Conservation (phyloP, 2,329 filamentous ascomycete genomes). For the Fusarium sp. region DNA sequence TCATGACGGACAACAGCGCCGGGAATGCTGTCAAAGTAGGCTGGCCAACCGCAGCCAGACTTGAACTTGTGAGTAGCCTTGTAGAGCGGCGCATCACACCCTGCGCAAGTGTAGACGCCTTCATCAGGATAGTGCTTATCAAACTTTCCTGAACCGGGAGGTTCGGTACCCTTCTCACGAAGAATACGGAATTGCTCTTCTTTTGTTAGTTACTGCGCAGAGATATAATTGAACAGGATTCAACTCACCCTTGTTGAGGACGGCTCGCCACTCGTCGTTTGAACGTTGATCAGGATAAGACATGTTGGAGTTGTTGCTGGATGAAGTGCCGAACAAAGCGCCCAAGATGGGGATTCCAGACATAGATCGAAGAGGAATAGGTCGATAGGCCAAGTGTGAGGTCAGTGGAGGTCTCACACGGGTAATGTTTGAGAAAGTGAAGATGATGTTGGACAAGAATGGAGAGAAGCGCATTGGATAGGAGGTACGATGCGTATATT, state of each 20-base stretch:
- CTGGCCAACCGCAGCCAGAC: constrained; percentile 96
- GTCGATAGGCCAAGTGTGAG: constrained; percentile 44
- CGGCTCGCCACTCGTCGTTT: constrained; percentile 88
- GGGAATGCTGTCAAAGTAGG: constrained; percentile 95
- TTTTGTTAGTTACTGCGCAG: constrained; percentile 15
- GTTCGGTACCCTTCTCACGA: constrained; percentile 91
- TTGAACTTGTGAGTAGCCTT: constrained; percentile 95
- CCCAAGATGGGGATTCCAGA: constrained; percentile 82
- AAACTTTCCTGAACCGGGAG: constrained; percentile 82
- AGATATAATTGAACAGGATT: neutral
- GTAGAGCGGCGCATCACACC: constrained; percentile 89
- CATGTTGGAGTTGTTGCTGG: constrained; percentile 67
- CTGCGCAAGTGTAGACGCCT: constrained; percentile 89
- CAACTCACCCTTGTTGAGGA: constrained; percentile 71
- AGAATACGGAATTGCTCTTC: constrained; percentile 95
- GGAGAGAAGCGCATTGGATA: constrained; percentile 63
- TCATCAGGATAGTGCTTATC: constrained; percentile 83
- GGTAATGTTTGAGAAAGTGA: constrained; percentile 60
- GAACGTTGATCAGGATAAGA: constrained; percentile 84
- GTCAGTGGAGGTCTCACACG: constrained; percentile 51
- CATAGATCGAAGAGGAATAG: constrained; percentile 67
- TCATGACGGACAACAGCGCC: constrained; percentile 87
- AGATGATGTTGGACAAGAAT: constrained; percentile 61
- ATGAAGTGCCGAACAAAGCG: constrained; percentile 77
- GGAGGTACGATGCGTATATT: constrained; percentile 12